A percentile compares a stretch with the other conserved stretches of the same genome.
Evolutionary conservation across 225 moss, liverwort and hornwort species (phyloP).

Genomic region (Physcomitrellopsis africana): DNA sequence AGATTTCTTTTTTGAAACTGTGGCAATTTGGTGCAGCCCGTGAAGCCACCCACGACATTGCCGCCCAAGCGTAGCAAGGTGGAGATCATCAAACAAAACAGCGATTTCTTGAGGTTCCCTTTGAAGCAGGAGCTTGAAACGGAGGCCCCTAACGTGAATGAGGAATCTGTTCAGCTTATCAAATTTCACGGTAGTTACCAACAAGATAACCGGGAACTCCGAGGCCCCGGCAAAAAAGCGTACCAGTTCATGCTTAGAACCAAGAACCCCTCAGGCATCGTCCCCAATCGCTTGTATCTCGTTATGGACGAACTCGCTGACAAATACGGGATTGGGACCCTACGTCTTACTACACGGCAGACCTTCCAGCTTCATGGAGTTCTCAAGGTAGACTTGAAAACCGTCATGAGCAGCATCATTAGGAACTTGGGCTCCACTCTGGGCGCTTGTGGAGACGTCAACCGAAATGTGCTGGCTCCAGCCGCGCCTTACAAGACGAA

Average conservation of each 20-base stretch:
- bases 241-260: constrained; percentile 93
- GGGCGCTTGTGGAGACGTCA: constrained; percentile 88
- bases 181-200: constrained; percentile 95
- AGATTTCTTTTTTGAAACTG: not conserved
- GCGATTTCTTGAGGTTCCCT: constrained; percentile 70
- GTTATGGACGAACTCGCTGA: constrained; percentile 84
- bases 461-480: constrained; percentile 82
- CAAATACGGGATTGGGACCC: constrained; percentile 77
- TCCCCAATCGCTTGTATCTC: constrained; percentile 72
- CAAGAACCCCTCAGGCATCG: constrained; percentile 84
- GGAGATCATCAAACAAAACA: constrained; percentile 87
- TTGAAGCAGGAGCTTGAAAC: constrained; percentile 60
- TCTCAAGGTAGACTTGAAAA: constrained; percentile 67
- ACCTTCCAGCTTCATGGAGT: constrained; percentile 92
- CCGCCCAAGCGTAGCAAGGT: constrained; percentile 82
- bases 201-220: constrained; percentile 76
- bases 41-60: constrained; percentile 48
- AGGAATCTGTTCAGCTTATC: constrained; percentile 83
- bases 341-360: constrained; percentile 87
- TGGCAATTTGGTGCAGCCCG: constrained; percentile 36
- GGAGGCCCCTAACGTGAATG: constrained; percentile 77
- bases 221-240: constrained; percentile 52
- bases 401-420: constrained; percentile 80
- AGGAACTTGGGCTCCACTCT: constrained; percentile 80
- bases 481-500: constrained; percentile 67